A percentile compares a stretch with the other conserved stretches of the same genome.
These are phyloP conservation scores for Laburnicola sp. DNA, from an alignment of 2,329 filamentous ascomycete species.

Conservation along the genomic window DNA sequence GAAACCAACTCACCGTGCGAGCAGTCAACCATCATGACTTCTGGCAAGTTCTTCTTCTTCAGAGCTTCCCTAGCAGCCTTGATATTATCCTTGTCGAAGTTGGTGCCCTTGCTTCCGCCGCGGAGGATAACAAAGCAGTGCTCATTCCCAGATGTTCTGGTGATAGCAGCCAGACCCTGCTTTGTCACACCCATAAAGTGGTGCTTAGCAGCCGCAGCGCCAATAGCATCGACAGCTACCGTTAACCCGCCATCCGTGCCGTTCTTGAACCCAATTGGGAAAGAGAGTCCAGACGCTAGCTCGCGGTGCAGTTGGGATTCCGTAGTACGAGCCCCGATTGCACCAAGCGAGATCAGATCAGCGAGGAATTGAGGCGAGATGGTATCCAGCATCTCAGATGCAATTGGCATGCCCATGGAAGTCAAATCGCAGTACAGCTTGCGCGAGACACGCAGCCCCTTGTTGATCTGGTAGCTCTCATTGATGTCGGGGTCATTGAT, in stretches of 20 bases:
- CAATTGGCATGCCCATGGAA: constrained; percentile 85
- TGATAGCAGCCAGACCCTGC: constrained; percentile 93
- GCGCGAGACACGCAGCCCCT: constrained; percentile 88
- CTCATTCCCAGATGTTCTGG: constrained; percentile 88
- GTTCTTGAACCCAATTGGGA: constrained; percentile 99
- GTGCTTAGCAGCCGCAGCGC: constrained; percentile 75
- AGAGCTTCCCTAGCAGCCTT: constrained; percentile 76
- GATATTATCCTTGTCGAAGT: constrained; percentile 87
- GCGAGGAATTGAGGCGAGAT: constrained; percentile 98
- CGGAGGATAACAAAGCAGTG: constrained; percentile 97
- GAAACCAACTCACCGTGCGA: constrained; percentile 73
- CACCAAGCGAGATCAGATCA: constrained; percentile 91
- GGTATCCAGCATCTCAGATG: constrained; percentile 97
- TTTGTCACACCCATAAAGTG: constrained; percentile 99
- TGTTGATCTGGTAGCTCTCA: constrained; percentile 98
- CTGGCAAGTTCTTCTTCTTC: constrained; percentile 77
- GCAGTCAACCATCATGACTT: constrained; percentile 97
- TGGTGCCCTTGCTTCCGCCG: constrained; percentile 88
- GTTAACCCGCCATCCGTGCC: constrained; percentile 90
- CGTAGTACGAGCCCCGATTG: constrained; percentile 93
- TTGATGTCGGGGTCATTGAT: constrained; percentile 99
- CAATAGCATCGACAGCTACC: constrained; percentile 95
- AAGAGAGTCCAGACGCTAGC: constrained; percentile 89
- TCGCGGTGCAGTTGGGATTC: constrained; percentile 97
- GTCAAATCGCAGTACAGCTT: constrained; percentile 94